Base-by-base conservation (phyloP, 1,284 basidiomycete genomes). In the Pisolithus thermaeus region DNA sequence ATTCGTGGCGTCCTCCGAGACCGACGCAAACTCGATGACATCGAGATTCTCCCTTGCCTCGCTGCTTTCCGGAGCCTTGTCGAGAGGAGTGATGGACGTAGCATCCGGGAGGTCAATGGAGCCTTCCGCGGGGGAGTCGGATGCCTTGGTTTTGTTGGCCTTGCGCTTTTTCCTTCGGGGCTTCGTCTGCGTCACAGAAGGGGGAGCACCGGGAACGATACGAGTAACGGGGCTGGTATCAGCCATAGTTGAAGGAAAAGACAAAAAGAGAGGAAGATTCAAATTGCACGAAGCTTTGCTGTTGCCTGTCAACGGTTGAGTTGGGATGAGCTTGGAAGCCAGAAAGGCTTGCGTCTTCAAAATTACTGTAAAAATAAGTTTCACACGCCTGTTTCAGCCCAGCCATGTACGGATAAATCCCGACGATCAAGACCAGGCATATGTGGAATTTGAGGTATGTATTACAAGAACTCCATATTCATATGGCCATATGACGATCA, bases 151-250 rank as follows among this genome's bases (percentile, higher is more conserved):
- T 23, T 63, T 63, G 44, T 58, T 64, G 4, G 73, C 61, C 68
- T 80, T 85, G 67, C 83, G 80, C 68, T 84, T 87, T 68, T 85
- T 90, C 70, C 78, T 82, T 40, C 82, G 78, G 1, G 78, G 71
- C 64, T 87, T 88, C 30, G 82, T 75, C 3, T 71, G 57, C 0
- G 78, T 67, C 11, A 74, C 59, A 27, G 82, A 79, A 1, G 82
- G 80, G 49, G 81, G 85, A 14, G 88, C 88, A 45, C 87, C 88
- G 18, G 88, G 88, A 46, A 91, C 75, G 55, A 83, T 63, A 53
- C 87, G 84, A 32, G 73, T 65, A 39, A 70, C 58, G 40, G 73
- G 46, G 22, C 70, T 46, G 56, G 61, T 54, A 45, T 80, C 79
- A 56, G 74, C 68, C 80, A 83, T 83, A 60, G 58, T 70, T 5